phyloP scores from a whole-genome alignment of 2,329 filamentous ascomycete species.

The Ilyonectria mors-panacis region DNA sequence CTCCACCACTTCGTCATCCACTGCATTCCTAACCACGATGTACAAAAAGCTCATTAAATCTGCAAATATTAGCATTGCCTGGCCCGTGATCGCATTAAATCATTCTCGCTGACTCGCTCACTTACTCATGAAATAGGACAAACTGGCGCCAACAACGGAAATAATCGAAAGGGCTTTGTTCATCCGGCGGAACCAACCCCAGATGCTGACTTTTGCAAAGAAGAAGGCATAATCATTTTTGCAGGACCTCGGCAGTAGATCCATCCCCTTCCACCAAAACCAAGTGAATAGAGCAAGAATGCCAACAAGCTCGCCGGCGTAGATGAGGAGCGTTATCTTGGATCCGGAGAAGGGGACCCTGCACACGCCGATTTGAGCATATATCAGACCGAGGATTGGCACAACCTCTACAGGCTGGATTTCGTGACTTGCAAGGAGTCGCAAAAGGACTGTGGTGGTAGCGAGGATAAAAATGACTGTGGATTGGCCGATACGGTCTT shows the following conservation, averaged over 20 bases:
- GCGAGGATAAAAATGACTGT: constrained; percentile 20
- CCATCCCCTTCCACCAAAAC: constrained; percentile 27
- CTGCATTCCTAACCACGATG: neutral
- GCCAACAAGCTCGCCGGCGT: constrained; percentile 14
- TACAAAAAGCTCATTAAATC: constrained; percentile 9
- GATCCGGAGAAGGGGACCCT: constrained; percentile 15
- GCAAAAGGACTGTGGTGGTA: neutral
- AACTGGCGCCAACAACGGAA: constrained; percentile 2
- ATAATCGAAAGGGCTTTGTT: constrained; percentile 22
- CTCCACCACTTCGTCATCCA: neutral
- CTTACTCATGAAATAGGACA: neutral
- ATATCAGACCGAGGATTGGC: constrained; percentile 17
- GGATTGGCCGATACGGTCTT: constrained; percentile 16
- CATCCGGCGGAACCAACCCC: constrained; percentile 22
- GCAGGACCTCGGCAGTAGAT: constrained; percentile 10
- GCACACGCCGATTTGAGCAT: constrained; percentile 22
- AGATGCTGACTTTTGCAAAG: constrained; percentile 25
- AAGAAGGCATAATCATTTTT: constrained; percentile 18
- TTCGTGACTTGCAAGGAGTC: neutral
- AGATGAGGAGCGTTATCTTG: constrained; percentile 16
- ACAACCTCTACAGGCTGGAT: constrained; percentile 16
- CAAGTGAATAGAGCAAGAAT: constrained; percentile 16
- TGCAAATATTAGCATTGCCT: neutral
- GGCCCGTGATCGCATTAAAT: neutral
- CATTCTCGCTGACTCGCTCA: neutral